Evolutionary conservation across 1,284 basidiomycete species (phyloP), one percentile per base, ranked within the genome.

Genomic region (Malassezia nana): DNA sequence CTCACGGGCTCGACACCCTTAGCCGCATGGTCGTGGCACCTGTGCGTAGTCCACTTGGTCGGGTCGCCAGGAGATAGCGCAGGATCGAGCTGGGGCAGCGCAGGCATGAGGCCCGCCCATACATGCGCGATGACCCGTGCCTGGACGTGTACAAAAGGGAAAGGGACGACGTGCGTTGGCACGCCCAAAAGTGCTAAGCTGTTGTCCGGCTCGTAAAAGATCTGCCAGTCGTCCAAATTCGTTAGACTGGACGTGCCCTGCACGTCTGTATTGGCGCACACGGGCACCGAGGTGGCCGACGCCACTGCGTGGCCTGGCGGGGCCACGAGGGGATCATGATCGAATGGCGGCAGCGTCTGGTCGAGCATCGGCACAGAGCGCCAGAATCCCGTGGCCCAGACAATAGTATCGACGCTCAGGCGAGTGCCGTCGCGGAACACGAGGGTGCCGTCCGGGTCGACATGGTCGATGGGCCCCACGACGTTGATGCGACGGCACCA

Each of bases 361-460:
- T 59, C 30, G n/a, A 69, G 50, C 33, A 62, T 63, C 0, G 65
- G 62, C 15, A 61, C 53, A 24, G 63, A 59, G 38, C 61, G 67
- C n/a, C 51, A 44, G 46, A 66, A 74, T 4, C 72, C 72, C 2
- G 72, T 74, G 10, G 57, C 72, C 50, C 72, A 74, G 6, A 73
- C 50, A 39, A 73, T 61, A 33, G 62, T 48, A 26, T 71, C 65
- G 6, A 74, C 52, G 24, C 59, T 43, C 12, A 62, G 22, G 1
- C 10, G 18, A 9, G 48, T 4, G 0, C 58, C 62, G 18, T 60
- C 57, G 4, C 57, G 50, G 6, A 71, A 52, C 0, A 55, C 22
- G 3, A 64, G 33, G 13, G 25, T 20, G 18, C 53, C 53, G 33
- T 50, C 57, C 4, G 51, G 31, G 6, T 6, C 41, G 15, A 72